A percentile compares a stretch with the other conserved stretches of the same genome.
Evolutionary conservation across 2,329 filamentous ascomycete species (phyloP).

Genomic region (Lecanosticta acicola): DNA sequence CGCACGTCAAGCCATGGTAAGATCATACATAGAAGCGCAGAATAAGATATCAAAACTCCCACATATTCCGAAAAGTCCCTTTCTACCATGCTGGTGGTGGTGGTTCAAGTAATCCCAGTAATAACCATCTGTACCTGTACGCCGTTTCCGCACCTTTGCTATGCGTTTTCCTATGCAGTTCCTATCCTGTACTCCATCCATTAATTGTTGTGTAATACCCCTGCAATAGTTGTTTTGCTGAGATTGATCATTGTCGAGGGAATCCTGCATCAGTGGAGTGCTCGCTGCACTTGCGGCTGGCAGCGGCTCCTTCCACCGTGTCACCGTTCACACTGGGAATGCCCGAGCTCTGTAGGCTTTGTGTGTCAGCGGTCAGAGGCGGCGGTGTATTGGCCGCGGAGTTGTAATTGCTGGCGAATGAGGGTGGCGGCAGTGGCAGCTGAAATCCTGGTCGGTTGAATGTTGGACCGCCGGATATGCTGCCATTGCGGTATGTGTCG

Average conservation of each 20-base stretch:
- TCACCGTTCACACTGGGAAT: constrained; percentile 31
- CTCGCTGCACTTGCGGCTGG: constrained; percentile 27
- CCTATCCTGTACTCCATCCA: not conserved
- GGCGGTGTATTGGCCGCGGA: constrained; percentile 27
- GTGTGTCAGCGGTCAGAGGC: constrained; percentile 25
- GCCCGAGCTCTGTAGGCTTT: constrained; percentile 26
- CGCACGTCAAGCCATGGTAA: not conserved
- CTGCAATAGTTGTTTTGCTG: constrained; percentile 8
- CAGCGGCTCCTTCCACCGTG: constrained; percentile 30
- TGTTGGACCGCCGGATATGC: constrained; percentile 4
- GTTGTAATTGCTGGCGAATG: constrained; percentile 23
- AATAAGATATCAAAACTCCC: not conserved
- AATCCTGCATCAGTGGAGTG: constrained; percentile 14
- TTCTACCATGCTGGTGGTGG: not conserved
- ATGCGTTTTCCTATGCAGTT: not conserved
- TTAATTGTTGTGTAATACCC: not conserved
- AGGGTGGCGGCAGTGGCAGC: constrained; percentile 9
- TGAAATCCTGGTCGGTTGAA: constrained; percentile 10
- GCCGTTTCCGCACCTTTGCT: not conserved
- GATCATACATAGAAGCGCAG: not conserved
- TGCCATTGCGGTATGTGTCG: constrained; percentile 24
- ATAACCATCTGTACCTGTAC: not conserved
- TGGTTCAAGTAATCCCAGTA: not conserved
- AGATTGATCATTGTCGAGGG: no score
- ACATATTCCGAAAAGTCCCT: not conserved